Evolutionary conservation across 805 yeast species (phyloP), one percentile per base, ranked within the genome.

Genomic region (Wickerhamiella azyma): DNA sequence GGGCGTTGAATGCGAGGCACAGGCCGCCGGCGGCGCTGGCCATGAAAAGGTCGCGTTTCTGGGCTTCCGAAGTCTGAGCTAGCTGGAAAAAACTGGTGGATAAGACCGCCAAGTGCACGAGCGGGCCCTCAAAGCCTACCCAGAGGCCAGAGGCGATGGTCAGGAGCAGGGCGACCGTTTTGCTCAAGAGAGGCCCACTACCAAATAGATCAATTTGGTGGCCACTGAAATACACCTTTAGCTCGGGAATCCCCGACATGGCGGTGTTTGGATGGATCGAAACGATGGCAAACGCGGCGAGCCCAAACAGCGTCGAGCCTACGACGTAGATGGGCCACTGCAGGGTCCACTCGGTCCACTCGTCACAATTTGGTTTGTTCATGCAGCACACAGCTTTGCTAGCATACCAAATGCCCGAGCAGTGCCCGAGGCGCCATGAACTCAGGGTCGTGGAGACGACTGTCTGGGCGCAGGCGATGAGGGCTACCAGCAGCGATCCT

Each of bases 41-140:
- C 16, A 80, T 68, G 13, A 79, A 58, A 9, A 85, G 56, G 50
- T 82, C 89, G 48, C 94, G 69, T 48, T 72, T 66, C 26, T 58
- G 44, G 6, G 57, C 53, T 32, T 53, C 56, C 18, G 54, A 46
- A 21, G 19, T 29, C 19, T 2, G 7, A 21, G 14, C 10, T 18
- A n/a, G 26, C 14, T 38, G 33, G 9, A 35, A 9, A 8, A 53
- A 78, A 63, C 55, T 3, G 45, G 49, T 14, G 53, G 53, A n/a
- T 5, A 37, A 37, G 52, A 83, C 75, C 0, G 89, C 72, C 3
- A 85, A 74, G 60, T 85, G 94, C 21, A 83, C 88, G 46, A 85
- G 60, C 0, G 95, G 94, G 1, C 94, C 94, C 55, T 85, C 95
- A 56, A 77, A 78, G 6, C 95, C 94, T 6, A 81, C 69, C 84